These are phyloP conservation scores for Alternaria viburni DNA, from an alignment of 2,329 filamentous ascomycete species.

Conservation along the genomic window DNA sequence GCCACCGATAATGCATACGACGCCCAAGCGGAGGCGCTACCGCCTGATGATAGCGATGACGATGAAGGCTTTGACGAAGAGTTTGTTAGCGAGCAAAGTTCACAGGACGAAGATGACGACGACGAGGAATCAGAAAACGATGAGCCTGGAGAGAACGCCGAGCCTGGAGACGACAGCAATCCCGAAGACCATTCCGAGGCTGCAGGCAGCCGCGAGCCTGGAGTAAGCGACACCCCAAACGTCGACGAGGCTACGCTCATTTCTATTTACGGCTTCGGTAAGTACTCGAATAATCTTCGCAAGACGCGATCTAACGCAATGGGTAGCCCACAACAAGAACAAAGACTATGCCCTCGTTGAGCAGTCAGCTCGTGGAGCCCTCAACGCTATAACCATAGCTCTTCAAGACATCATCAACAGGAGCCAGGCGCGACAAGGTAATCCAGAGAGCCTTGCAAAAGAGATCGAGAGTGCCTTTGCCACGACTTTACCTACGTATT, in stretches of 20 bases:
- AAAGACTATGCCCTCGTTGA: not conserved
- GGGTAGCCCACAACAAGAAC: not conserved
- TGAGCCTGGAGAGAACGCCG: not conserved
- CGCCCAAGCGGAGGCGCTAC: not conserved
- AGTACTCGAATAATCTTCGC: not conserved
- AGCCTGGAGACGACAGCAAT: not conserved
- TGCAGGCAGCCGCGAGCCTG: not conserved
- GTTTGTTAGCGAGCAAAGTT: not conserved
- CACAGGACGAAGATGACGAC: not conserved
- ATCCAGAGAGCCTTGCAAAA: not conserved
- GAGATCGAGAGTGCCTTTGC: not conserved
- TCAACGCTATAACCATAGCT: not conserved
- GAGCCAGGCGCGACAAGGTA: not conserved
- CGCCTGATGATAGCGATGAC: not conserved
- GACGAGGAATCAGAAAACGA: not conserved
- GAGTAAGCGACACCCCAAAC: not conserved
- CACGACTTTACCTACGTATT: not conserved
- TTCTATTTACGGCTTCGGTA: not conserved
- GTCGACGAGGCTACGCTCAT: not conserved
- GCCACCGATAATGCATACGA: not conserved
- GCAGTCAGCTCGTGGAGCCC: not conserved
- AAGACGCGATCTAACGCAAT: not conserved
- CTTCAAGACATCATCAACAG: not conserved
- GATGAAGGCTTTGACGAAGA: not conserved
- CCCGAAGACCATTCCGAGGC: not conserved